Evolutionary conservation across 371 early-diverging fungal genomes (phyloP).

Genomic region (Synchytrium microbalum): DNA sequence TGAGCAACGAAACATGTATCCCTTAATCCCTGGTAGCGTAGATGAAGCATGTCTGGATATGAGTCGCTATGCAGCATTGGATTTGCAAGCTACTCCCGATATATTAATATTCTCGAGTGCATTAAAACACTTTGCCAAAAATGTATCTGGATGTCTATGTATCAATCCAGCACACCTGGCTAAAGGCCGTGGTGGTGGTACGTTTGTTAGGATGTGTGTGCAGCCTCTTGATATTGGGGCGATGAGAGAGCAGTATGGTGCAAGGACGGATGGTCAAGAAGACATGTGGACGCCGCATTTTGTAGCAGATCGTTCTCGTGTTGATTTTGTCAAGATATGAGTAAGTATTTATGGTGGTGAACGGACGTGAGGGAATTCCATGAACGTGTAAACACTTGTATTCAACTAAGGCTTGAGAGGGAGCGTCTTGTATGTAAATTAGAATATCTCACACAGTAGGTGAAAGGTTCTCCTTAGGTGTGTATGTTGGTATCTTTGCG

Average conservation of each 20-base stretch:
- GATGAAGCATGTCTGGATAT: conserved; percentile 51
- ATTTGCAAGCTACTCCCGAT: conserved; percentile 65
- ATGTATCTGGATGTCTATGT: conserved; percentile 58
- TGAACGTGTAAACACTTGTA: too few relatives aligned
- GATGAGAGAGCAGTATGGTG: not conserved
- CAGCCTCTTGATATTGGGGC: conserved; percentile 43
- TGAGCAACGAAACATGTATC: conserved; percentile 75
- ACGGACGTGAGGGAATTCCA: too few relatives aligned
- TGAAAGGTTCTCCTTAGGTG: too few relatives aligned
- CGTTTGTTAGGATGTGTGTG: conserved; percentile 61
- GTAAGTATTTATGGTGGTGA: conserved; percentile 3
- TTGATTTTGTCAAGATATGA: conserved; percentile 56
- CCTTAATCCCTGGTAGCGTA: conserved; percentile 57
- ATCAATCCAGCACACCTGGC: conserved; percentile 73
- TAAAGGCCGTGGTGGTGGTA: conserved; percentile 59
- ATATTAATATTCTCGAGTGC: conserved; percentile 67
- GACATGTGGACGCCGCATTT: conserved; percentile 20
- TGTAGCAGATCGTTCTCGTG: conserved; percentile 40
- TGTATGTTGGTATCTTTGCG: too few relatives aligned
- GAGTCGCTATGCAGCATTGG: conserved; percentile 24
- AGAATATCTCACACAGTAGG: too few relatives aligned
- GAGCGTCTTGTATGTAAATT: too few relatives aligned
- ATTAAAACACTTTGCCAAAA: conserved; percentile 56
- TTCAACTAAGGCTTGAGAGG: too few relatives aligned
- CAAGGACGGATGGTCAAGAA: conserved; percentile 7